These are phyloP conservation scores for Russula abietina DNA, from an alignment of 768 basidiomycete genomes.

Conservation along the genomic window DNA sequence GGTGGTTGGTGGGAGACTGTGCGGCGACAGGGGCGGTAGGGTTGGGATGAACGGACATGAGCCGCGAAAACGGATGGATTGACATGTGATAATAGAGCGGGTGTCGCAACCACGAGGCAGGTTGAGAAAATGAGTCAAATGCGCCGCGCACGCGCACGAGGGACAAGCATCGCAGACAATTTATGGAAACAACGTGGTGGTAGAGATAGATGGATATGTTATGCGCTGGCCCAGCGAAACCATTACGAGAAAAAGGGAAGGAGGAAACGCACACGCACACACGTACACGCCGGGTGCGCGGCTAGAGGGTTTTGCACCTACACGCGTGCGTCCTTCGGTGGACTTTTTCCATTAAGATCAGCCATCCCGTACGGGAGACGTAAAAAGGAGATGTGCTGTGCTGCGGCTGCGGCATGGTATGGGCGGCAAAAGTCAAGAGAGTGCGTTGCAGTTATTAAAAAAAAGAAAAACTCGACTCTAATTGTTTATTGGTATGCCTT, in stretches of 20 bases:
- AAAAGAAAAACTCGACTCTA: constrained; percentile 1
- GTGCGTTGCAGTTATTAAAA: neutral
- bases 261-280: neutral
- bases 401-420: neutral
- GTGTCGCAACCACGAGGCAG: constrained; percentile 2
- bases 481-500: neutral
- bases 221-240: constrained; percentile 17
- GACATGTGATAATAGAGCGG: constrained; percentile 4
- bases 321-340: neutral
- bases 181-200: constrained; percentile 4
- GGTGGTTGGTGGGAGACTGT: constrained; percentile 1
- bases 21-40: constrained; percentile 1
- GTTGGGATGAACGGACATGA: no score
- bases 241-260: constrained; percentile 1
- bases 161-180: neutral
- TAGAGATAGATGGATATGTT: no score
- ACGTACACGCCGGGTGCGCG: no score
- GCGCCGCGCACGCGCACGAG: neutral
- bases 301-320: neutral
- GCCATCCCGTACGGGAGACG: neutral
- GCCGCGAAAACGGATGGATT: neutral
- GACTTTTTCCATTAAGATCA: neutral
- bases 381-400: neutral
- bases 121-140: neutral
- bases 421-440: constrained; percentile 5